Evolutionary conservation across 1,284 basidiomycete genomes (phyloP), one percentile per base, ranked within the genome.

Genomic region (Malassezia slooffiae): DNA sequence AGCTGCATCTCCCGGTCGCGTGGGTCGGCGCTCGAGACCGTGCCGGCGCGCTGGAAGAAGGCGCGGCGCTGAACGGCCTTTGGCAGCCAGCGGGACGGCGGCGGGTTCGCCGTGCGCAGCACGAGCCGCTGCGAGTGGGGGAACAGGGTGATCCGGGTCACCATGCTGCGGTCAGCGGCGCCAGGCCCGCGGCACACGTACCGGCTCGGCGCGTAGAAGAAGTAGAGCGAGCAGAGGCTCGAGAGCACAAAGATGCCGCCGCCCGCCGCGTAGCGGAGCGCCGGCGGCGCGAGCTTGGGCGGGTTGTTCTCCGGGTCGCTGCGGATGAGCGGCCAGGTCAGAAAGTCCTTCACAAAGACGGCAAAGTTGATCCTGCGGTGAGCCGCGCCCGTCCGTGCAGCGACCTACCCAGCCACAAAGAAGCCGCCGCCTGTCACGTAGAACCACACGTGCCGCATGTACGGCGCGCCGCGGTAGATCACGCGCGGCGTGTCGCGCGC

Each of bases 271-370:
- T 43, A 43, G 15, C 50, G 40, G 4, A 47, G 12, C 4, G 15
- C 34, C 3, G 34, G 32, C 5, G 17, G 36, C 22, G 34, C 41
- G 7, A 43, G 44, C 38, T 47, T 34, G 1, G 42, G 30, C 35
- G 28, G 28, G 10, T 26, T 26, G 24, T 34, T 24, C 6, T 39
- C 40, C n/a, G 37, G 30, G 13, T 47, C 49, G 10, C 8, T 20
- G n/a, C 30, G 33, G 31, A 52, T 32, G 15, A 52, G 36, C n/a
- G 50, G 50, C 50, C 50, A 52, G n/a, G 38, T 28, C 13, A 52
- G 33, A 16, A 37, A 47, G 38, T 43, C 41, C 22, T 38, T 34
- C 8, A 46, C 41, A 24, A 52, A 43, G 11, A 34, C 29, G 28
- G 33, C 40, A 33, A 52, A 47, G 38, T 52, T 52, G 40, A 47